Evolutionary conservation across 2,329 filamentous ascomycete species (phyloP).

Genomic region (Sclerotinia borealis): DNA sequence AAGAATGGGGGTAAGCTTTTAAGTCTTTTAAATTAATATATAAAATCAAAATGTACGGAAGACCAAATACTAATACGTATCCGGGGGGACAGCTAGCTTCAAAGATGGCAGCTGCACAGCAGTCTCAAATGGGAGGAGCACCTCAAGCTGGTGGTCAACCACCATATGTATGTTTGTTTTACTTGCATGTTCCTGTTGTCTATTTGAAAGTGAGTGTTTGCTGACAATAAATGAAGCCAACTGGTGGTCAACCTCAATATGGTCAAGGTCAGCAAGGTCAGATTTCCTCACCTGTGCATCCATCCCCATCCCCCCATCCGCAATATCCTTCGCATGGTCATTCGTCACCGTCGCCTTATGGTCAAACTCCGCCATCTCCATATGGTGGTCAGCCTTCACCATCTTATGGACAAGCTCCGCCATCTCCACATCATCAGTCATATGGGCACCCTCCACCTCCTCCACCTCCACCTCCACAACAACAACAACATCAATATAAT

Average conservation of each 20-base stretch:
- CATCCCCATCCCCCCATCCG: slow-evolving; percentile 1
- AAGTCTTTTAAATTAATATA: not conserved
- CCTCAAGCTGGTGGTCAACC: slow-evolving; percentile 7
- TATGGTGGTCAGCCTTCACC: not conserved
- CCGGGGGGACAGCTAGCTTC: slow-evolving; percentile 8
- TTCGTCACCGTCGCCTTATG: not conserved
- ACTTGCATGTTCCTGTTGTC: no score
- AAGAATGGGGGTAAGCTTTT: slow-evolving; percentile 15
- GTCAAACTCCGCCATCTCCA: not conserved
- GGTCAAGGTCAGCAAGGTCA: slow-evolving; percentile 6
- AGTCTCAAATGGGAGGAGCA: slow-evolving; percentile 4
- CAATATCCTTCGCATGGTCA: not conserved
- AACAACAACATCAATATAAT: not conserved
- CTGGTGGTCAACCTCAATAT: slow-evolving; percentile 4
- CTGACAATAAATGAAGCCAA: slow-evolving; percentile 6
- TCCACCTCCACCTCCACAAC: not conserved
- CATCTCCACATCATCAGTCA: not conserved
- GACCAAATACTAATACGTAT: slow-evolving; percentile 10
- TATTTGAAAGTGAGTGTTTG: not conserved
- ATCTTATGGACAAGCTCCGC: not conserved
- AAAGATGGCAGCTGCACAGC: slow-evolving; percentile 13
- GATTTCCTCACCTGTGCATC: slow-evolving; percentile 1
- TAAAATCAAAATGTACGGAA: not conserved
- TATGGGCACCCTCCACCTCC: not conserved
- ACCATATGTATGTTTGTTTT: slow-evolving; percentile 8